Conservation (phyloP, 371 early-diverging fungal species). For the Chytridiales sp. region DNA sequence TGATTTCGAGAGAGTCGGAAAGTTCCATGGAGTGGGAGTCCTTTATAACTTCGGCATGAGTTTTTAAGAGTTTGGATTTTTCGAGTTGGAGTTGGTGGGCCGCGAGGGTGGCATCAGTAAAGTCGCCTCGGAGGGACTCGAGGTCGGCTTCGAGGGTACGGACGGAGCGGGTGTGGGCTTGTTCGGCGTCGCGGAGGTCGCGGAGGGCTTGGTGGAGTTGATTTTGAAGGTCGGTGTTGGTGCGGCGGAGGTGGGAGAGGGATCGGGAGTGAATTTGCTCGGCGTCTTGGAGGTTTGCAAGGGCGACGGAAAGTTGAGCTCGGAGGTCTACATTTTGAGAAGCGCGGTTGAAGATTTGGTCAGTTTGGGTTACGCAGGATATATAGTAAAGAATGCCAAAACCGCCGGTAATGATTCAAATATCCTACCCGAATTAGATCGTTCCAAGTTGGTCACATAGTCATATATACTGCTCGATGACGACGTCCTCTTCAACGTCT, state of each 20-base stretch:
- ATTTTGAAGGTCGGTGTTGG: conserved; percentile 31
- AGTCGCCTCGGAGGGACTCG: conserved; percentile 28
- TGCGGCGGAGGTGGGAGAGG: conserved; percentile 20
- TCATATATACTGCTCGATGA: conserved; percentile 6
- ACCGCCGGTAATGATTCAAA: not conserved
- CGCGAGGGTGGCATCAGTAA: conserved; percentile 1
- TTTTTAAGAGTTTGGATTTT: conserved; percentile 12
- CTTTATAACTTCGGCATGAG: conserved; percentile 6
- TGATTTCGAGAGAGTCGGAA: conserved; percentile 18
- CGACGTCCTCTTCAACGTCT: conserved; percentile 1
- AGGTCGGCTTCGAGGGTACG: conserved; percentile 32
- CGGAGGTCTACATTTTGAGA: conserved; percentile 12
- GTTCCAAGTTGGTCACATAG: conserved; percentile 19
- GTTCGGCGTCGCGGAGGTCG: conserved; percentile 32
- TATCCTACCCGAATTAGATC: conserved; percentile 11
- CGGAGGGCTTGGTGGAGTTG: conserved; percentile 31
- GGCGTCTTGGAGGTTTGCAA: conserved; percentile 27
- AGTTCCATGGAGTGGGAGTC: conserved; percentile 14
- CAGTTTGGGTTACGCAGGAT: no score
- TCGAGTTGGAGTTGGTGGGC: not conserved
- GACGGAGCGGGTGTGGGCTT: conserved; percentile 19
- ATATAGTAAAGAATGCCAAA: no score
- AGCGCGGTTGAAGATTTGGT: not conserved
- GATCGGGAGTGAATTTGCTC: conserved; percentile 28
- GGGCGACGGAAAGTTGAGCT: conserved; percentile 16